Conservation (phyloP, 495 filamentous ascomycete genomes). For the Neurospora cerealis region DNA sequence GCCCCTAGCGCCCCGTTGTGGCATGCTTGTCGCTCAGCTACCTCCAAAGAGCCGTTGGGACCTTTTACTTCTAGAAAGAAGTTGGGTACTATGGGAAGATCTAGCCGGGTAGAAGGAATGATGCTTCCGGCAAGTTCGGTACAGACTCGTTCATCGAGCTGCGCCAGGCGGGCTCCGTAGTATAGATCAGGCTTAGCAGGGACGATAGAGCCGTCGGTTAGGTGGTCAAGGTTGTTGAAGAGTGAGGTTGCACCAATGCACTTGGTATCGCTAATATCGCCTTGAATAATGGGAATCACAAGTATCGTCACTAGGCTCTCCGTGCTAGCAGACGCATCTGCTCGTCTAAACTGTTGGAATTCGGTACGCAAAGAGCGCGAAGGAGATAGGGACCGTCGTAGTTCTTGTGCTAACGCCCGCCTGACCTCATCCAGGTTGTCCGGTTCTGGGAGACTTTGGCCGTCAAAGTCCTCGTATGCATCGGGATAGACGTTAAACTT, state of each 20-base stretch:
- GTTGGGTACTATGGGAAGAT: not conserved
- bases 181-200: accelerated
- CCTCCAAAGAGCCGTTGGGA: not conserved
- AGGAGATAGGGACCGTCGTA: not conserved
- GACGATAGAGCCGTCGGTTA: not conserved
- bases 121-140: not conserved
- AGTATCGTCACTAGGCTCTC: too few relatives aligned
- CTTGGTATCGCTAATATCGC: accelerated
- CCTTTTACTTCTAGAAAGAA: not conserved
- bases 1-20: not conserved
- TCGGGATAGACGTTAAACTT: not conserved
- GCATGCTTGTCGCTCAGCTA: not conserved
- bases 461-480: too few relatives aligned
- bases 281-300: not conserved
- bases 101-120: not conserved
- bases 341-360: not conserved
- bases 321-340: too few relatives aligned
- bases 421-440: not conserved
- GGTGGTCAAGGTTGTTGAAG: not conserved
- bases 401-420: not conserved
- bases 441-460: not conserved
- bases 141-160: not conserved
- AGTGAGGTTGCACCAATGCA: not conserved
- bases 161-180: not conserved
- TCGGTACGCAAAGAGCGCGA: not conserved